These are phyloP conservation scores for Ilyonectria robusta DNA, from an alignment of 2,329 filamentous ascomycete genomes.

Conservation along the genomic window DNA sequence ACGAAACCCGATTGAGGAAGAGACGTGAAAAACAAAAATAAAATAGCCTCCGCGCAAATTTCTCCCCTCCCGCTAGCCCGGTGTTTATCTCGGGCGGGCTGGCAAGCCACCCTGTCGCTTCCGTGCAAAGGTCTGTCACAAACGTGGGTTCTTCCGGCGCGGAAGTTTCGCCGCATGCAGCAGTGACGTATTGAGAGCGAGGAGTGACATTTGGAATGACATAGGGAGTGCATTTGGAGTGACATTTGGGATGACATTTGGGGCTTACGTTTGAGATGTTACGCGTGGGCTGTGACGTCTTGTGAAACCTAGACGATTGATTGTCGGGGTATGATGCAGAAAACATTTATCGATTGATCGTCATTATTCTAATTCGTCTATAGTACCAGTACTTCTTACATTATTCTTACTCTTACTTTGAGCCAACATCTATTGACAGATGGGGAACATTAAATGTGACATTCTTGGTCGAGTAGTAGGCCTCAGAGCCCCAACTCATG, in stretches of 20 bases:
- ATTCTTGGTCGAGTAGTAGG: conserved; percentile 58
- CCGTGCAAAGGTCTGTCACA: background rate
- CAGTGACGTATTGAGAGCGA: background rate
- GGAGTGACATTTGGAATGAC: background rate
- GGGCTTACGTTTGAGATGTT: too few relatives aligned
- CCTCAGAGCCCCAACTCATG: conserved; percentile 66
- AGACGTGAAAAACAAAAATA: conserved; percentile 1
- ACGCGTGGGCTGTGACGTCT: too few relatives aligned
- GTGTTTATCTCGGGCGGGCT: background rate
- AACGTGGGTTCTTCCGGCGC: background rate
- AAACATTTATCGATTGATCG: conserved; percentile 23
- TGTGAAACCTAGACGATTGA: background rate
- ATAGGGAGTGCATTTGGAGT: background rate
- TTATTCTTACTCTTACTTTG: conserved; percentile 26
- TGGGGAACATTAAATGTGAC: conserved; percentile 64
- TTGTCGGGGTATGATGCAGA: background rate
- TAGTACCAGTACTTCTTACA: conserved; percentile 24
- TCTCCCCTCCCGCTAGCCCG: conserved; percentile 15
- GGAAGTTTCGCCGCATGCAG: background rate
- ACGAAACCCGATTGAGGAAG: background rate
- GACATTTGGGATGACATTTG: background rate
- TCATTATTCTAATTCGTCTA: conserved; percentile 41
- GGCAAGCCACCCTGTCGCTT: conserved; percentile 4
- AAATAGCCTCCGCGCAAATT: background rate
- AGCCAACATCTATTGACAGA: conserved; percentile 54